Conservation (phyloP, 805 yeast species). For the Pichia sporocuriosa region DNA sequence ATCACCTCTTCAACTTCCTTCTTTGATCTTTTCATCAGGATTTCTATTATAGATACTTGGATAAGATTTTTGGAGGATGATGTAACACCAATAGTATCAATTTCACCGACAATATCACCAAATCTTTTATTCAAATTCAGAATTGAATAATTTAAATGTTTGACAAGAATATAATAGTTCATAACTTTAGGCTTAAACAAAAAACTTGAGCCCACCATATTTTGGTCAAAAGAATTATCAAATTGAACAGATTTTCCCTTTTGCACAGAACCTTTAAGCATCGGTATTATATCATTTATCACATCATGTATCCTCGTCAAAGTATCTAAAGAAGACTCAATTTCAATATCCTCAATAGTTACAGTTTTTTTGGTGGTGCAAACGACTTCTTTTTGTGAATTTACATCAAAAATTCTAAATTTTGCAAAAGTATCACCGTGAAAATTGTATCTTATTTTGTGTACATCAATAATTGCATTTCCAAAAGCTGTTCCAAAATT, state of each 20-base stretch:
- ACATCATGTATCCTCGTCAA: background rate
- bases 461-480: conserved; percentile 7
- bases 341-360: conserved; percentile 11
- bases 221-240: conserved; percentile 11
- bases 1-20: conserved; percentile 1
- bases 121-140: conserved; percentile 24
- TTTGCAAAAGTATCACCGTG: conserved; percentile 3
- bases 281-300: background rate
- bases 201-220: conserved; percentile 23
- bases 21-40: conserved; percentile 2
- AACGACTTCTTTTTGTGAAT: conserved; percentile 12
- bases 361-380: conserved; percentile 6
- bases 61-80: conserved; percentile 12
- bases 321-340: background rate
- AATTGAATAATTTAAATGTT: conserved; percentile 13
- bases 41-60: conserved; percentile 3
- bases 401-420: conserved; percentile 23
- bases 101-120: conserved; percentile 26
- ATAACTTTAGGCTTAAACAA: conserved; percentile 18
- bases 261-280: background rate
- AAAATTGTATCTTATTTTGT: conserved; percentile 17
- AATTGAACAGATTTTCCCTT: conserved; percentile 4
- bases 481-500: background rate
- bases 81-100: conserved; percentile 17
- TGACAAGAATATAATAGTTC: conserved; percentile 13